Conservation (phyloP, 805 yeast species). For the Barnettozyma californica region DNA sequence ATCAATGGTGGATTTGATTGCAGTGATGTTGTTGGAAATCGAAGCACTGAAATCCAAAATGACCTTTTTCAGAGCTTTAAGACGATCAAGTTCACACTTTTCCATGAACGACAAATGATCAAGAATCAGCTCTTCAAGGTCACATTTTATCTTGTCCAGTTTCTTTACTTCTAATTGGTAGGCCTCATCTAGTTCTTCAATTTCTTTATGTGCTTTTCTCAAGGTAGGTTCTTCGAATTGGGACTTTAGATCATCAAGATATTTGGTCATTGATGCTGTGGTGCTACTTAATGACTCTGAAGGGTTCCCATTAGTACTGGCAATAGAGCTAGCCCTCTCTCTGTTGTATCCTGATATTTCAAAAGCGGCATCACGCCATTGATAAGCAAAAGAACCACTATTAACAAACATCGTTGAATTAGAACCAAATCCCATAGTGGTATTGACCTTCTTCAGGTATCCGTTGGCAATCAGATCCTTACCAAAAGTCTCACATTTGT, state of each 20-base stretch:
- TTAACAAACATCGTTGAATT: conserved; percentile 71
- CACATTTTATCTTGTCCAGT: conserved; percentile 64
- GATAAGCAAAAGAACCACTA: conserved; percentile 68
- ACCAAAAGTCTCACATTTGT: conserved; percentile 66
- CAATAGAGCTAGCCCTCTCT: conserved; percentile 5
- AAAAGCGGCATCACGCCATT: conserved; percentile 72
- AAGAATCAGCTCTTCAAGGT: conserved; percentile 64
- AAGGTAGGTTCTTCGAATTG: conserved; percentile 46
- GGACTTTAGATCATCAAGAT: conserved; percentile 23
- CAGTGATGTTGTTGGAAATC: conserved; percentile 53
- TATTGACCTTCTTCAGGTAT: conserved; percentile 44
- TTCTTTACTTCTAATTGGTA: conserved; percentile 51
- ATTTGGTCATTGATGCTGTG: conserved; percentile 14
- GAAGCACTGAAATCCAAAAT: conserved; percentile 67
- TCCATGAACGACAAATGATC: conserved; percentile 77
- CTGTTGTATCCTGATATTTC: conserved; percentile 38
- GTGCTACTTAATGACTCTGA: conserved; percentile 14
- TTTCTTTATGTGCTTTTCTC: conserved; percentile 50
- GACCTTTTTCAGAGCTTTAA: conserved; percentile 70
- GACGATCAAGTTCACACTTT: conserved; percentile 73
- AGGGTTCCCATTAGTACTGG: conserved; percentile 24
- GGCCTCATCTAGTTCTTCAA: conserved; percentile 48
- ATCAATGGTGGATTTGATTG: conserved; percentile 54
- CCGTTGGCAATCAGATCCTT: conserved; percentile 63
- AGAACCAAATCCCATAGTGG: conserved; percentile 65